Evolutionary conservation across 768 basidiomycete genomes (phyloP), one percentile per base, ranked within the genome.

Genomic region (Lactifluus volemus): DNA sequence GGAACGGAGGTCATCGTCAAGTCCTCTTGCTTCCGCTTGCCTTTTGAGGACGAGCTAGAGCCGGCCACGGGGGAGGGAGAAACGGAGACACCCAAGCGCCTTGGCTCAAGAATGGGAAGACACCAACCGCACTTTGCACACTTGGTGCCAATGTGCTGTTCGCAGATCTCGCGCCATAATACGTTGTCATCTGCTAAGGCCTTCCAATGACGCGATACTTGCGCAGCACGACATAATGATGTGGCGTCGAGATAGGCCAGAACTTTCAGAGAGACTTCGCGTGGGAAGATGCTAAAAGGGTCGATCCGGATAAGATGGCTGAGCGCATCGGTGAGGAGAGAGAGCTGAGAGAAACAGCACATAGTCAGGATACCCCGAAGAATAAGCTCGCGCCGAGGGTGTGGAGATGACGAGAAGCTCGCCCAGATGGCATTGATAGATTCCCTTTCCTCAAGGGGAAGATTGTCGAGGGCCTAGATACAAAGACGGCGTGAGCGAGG

Each of bases 281-380:
- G 85, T 2, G 97, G 97, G 50, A 99, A 82, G 65, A 92, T 83
- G 49, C 80, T 75, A 73, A 98, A 93, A 10, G 96, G 97, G 72
- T 99, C 97, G 73, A 98, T 86, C 67, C 97, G 87, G 72, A 97
- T 98, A 67, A 98, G 86, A 66, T 91, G 86, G 38, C 85, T 78
- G 62, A 98, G 89, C 55, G 93, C 88, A 64, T 97, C 92, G 34
- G 93, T 88, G 60, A 99, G 86, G 53, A 98, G 88, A 30, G 97
- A 98, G 32, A 99, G 86, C 70, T 99, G 94, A 50, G 91, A 95
- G 78, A 97, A 98, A 75, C 97, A 98, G 73, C 95, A 98, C 93
- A 99, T 98, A 15, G 97, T 98, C 67, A 99, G 84, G 60, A 99
- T 82, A 44, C 97, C 97, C 68, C 91, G 92, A 52, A 99, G 87